phyloP scores from a whole-genome alignment of 2,329 filamentous ascomycete genomes.

The Paradendryphiella salina region DNA sequence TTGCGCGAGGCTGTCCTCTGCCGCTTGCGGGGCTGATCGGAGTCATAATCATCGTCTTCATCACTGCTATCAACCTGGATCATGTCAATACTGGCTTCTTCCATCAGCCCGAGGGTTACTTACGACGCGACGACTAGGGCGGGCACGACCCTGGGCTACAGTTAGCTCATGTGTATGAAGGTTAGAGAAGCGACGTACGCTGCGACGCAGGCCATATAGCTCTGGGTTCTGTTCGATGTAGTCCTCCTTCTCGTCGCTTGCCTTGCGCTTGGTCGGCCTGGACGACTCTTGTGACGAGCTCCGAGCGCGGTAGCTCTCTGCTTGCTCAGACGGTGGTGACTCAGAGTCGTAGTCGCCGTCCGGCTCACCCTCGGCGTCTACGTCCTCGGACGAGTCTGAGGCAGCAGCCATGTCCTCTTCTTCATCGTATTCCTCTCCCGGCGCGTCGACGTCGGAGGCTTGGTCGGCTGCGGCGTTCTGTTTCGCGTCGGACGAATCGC shows the following conservation, averaged over 20 bases:
- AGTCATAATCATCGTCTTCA: constrained; percentile 73
- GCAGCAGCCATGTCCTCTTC: constrained; percentile 51
- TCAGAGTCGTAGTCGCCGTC: constrained; percentile 76
- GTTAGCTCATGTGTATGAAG: constrained; percentile 38
- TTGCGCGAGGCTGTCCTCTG: constrained; percentile 67
- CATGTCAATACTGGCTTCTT: constrained; percentile 21
- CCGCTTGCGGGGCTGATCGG: constrained; percentile 62
- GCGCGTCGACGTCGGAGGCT: constrained; percentile 48
- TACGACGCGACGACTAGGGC: constrained; percentile 65
- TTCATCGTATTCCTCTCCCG: constrained; percentile 48
- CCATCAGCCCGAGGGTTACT: constrained; percentile 33
- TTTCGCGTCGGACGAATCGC: constrained; percentile 74
- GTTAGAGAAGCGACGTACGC: constrained; percentile 62
- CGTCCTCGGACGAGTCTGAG: constrained; percentile 54
- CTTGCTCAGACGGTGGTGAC: constrained; percentile 51
- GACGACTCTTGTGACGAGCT: constrained; percentile 72
- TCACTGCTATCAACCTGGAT: constrained; percentile 62
- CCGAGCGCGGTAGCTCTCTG: constrained; percentile 58
- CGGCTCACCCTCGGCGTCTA: constrained; percentile 56
- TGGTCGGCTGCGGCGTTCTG: constrained; percentile 54
- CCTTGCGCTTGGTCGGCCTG: constrained; percentile 68
- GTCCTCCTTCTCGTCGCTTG: constrained; percentile 71
- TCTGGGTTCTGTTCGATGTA: constrained; percentile 91
- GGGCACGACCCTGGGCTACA: constrained; percentile 58
- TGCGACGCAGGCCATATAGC: constrained; percentile 90